Percentiles rank a stretch among this genome's conserved stretches.
These are phyloP conservation scores for Setaria italica DNA, from an alignment of 202 grass and related monocot genomes.

Conservation along the genomic window DNA sequence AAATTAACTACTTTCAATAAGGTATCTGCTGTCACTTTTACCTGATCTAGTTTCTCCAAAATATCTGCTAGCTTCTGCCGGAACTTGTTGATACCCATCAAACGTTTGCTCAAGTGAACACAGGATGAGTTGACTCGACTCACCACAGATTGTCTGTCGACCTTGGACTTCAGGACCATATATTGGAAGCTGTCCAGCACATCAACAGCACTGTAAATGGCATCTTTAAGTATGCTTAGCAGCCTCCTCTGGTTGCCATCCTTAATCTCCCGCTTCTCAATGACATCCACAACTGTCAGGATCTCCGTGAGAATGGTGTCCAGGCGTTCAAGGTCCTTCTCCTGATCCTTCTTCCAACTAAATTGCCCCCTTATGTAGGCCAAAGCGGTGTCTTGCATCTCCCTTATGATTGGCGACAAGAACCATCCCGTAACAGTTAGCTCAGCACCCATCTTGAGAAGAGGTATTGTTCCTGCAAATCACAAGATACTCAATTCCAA, in stretches of 20 bases:
- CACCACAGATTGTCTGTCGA: constrained; percentile 20
- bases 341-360: constrained; percentile 37
- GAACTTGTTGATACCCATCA: constrained; percentile 27
- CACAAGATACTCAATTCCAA: constrained; percentile 9
- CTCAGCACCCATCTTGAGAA: constrained; percentile 34
- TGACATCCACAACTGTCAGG: constrained; percentile 36
- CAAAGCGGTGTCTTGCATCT: constrained; percentile 39
- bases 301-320: constrained; percentile 47
- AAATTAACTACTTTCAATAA: constrained; percentile 42
- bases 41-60: constrained; percentile 47
- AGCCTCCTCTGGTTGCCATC: constrained; percentile 39
- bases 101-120: constrained; percentile 31
- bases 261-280: constrained; percentile 44
- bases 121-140: constrained; percentile 7
- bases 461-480: neutral
- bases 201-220: constrained; percentile 51
- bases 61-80: constrained; percentile 40
- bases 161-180: constrained; percentile 38
- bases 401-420: constrained; percentile 48
- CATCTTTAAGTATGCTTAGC: constrained; percentile 49
- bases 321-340: constrained; percentile 43
- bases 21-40: constrained; percentile 46
- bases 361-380: constrained; percentile 47
- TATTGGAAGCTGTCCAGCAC: constrained; percentile 50
- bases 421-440: constrained; percentile 47